Percentiles rank a stretch among this genome's conserved stretches.
phyloP scores from a whole-genome alignment of 2,329 filamentous ascomycete genomes.

The Allantophomopsis cytisporea region DNA sequence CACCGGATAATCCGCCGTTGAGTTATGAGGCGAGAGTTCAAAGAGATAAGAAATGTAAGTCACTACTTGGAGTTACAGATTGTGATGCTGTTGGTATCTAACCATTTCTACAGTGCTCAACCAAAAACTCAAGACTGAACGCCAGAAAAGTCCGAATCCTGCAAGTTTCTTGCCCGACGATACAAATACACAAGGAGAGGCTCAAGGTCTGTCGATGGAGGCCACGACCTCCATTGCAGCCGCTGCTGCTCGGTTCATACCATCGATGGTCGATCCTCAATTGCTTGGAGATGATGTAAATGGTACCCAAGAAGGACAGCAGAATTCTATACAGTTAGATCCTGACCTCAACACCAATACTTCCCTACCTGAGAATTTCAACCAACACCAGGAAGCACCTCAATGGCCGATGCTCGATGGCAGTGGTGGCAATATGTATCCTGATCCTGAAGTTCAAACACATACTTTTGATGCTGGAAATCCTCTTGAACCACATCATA shows the following conservation, averaged over 20 bases:
- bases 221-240: slow-evolving; percentile 12
- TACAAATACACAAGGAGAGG: slow-evolving; percentile 1
- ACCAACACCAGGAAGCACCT: slow-evolving; percentile 6
- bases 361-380: slow-evolving; percentile 1
- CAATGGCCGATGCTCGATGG: slow-evolving; percentile 16
- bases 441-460: slow-evolving; percentile 5
- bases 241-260: slow-evolving; percentile 11
- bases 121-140: slow-evolving; percentile 3
- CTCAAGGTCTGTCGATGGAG: slow-evolving; percentile 15
- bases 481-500: background rate
- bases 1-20: slow-evolving; percentile 38
- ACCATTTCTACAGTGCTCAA: slow-evolving; percentile 4
- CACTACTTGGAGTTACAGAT: slow-evolving; percentile 1
- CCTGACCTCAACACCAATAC: slow-evolving; percentile 7
- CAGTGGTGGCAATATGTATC: slow-evolving; percentile 7
- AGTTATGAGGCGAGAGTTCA: slow-evolving; percentile 28
- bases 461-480: slow-evolving; percentile 3
- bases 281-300: slow-evolving; percentile 13
- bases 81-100: no score
- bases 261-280: slow-evolving; percentile 19
- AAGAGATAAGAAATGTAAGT: slow-evolving; percentile 24
- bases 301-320: slow-evolving; percentile 5
- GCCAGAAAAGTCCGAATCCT: no score
- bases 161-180: no score
- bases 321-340: slow-evolving; percentile 10